These are phyloP conservation scores for Chrysosporium keratinophilum DNA, from an alignment of 2,329 filamentous ascomycete species.

Conservation along the genomic window DNA sequence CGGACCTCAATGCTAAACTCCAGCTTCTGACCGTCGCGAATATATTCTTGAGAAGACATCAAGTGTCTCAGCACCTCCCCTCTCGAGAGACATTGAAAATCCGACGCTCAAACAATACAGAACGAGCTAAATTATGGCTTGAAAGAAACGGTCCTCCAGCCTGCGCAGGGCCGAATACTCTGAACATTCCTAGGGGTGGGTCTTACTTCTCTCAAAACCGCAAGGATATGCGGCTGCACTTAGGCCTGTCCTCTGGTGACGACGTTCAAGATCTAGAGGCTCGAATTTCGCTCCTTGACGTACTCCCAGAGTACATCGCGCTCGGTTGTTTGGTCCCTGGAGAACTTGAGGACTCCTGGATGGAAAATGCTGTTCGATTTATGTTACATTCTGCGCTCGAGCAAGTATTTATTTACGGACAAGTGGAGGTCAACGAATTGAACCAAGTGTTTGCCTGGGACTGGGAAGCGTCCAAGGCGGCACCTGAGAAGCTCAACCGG, in stretches of 20 bases:
- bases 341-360: constrained; percentile 32
- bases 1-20: constrained; percentile 39
- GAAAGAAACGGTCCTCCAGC: background rate
- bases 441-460: constrained; percentile 39
- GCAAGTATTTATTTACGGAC: constrained; percentile 36
- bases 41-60: constrained; percentile 36
- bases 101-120: constrained; percentile 14
- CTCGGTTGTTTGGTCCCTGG: constrained; percentile 35
- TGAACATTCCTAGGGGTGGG: background rate
- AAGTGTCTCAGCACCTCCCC: constrained; percentile 29
- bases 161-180: background rate
- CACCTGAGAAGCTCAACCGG: background rate
- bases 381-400: constrained; percentile 44
- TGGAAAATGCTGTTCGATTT: constrained; percentile 38
- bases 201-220: constrained; percentile 20
- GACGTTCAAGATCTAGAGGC: constrained; percentile 13
- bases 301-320: constrained; percentile 41
- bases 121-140: constrained; percentile 14
- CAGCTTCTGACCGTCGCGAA: constrained; percentile 40
- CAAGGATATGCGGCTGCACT: constrained; percentile 21
- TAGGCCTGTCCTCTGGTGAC: constrained; percentile 22
- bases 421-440: constrained; percentile 28
- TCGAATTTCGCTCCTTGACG: constrained; percentile 29
- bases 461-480: background rate
- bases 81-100: constrained; percentile 28